Evolutionary conservation across 2,329 filamentous ascomycete species (phyloP), one percentile per base, ranked within the genome.

Genomic region (Aureobasidium sp.): DNA sequence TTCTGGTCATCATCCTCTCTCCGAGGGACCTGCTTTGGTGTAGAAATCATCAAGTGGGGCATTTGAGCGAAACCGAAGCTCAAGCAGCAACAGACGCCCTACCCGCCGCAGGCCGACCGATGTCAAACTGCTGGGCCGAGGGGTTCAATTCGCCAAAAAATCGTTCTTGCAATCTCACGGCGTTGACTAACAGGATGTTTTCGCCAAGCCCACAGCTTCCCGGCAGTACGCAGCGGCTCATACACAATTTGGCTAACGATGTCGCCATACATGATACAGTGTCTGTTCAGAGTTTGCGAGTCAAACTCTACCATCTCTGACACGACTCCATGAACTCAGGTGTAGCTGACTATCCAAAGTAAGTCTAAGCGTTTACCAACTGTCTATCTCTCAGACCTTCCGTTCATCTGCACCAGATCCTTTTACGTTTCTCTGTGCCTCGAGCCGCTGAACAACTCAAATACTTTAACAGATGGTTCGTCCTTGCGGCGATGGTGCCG

Each of bases 121-220:
- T 29, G 55, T 47, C n/a, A 3, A 25, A 47, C 29, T 61, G 58
- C 58, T 33, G 58, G 27, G 3, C 27, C 4, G 18, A 29, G 31
- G 31, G 58, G 43, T 5, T 23, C 8, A 36, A 31, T 40, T 27
- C 33, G 31, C 29, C 43, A 61, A 61, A n/a, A n/a, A 48, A 13
- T 61, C 45, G 58, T 61, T 60, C 43, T 50, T 48, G 31, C 58
- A 50, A 61, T 61, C 23, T 50, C 45, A 10, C 43, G 33, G n/a
- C 58, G 43, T 61, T 50, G 23, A 61, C 58, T 50, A 27, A 31
- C 33, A 45, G 7, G 20, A 47, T 18, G 29, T 59, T 27, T 40
- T 20, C 29, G 55, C 42, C 42, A 59, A 59, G 55, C n/a, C 13
- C 42, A 59, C 27, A 15, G 31, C 43, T 50, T 60, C 29, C n/a